Evolutionary conservation across 208 protist genomes (phyloP).

Genomic region (Angomonas deanei): DNA sequence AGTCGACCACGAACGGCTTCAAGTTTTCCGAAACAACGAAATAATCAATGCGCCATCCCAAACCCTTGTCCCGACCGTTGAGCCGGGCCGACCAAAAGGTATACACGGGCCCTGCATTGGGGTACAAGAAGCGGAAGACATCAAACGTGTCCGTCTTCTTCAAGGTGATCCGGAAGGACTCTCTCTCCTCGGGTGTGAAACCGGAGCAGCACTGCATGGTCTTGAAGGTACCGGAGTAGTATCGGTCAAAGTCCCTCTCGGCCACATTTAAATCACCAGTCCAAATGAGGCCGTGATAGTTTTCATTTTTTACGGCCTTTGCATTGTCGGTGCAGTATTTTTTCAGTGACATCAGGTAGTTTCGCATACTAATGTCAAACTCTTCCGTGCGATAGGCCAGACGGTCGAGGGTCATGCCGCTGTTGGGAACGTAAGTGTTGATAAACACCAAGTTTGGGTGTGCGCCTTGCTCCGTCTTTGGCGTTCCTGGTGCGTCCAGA

Average conservation of each 20-base stretch:
- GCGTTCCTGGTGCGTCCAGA: slow-evolving; percentile 17
- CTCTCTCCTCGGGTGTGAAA: slow-evolving; percentile 90
- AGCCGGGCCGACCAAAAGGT: slow-evolving; percentile 85
- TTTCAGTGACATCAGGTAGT: slow-evolving; percentile 38
- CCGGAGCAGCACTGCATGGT: slow-evolving; percentile 89
- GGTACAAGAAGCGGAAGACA: slow-evolving; percentile 86
- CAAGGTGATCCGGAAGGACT: slow-evolving; percentile 69
- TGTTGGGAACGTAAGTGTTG: slow-evolving; percentile 93
- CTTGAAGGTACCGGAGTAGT: slow-evolving; percentile 76
- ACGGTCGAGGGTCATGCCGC: slow-evolving; percentile 82
- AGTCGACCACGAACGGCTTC: slow-evolving; percentile 60
- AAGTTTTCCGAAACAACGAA: slow-evolving; percentile 82
- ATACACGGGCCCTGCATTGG: slow-evolving; percentile 58
- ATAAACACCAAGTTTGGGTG: slow-evolving; percentile 58
- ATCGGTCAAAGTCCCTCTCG: slow-evolving; percentile 91
- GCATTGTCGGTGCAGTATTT: slow-evolving; percentile 16
- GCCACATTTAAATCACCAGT: slow-evolving; percentile 93
- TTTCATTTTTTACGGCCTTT: not conserved
- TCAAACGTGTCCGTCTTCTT: slow-evolving; percentile 52
- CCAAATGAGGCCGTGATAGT: slow-evolving; percentile 74
- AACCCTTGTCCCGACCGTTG: slow-evolving; percentile 47
- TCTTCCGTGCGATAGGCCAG: slow-evolving; percentile 76
- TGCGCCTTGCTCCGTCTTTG: not conserved
- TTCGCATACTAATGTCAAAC: slow-evolving; percentile 74
- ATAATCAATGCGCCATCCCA: slow-evolving; percentile 93